phyloP scores from a whole-genome alignment of 176 grass and related monocot genomes.

The Raddia guianensis region DNA sequence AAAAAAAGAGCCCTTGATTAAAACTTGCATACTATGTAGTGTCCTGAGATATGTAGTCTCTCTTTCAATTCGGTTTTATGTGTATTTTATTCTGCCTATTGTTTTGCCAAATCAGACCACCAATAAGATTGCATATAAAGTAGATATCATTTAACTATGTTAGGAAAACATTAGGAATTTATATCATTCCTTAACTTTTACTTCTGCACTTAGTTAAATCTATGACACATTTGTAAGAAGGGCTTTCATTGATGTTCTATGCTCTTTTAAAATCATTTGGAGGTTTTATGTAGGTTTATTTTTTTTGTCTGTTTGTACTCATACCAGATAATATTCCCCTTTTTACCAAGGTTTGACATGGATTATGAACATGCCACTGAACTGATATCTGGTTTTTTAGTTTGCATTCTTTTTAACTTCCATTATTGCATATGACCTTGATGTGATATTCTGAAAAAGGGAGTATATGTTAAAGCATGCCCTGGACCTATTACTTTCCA shows the following conservation, averaged over 20 bases:
- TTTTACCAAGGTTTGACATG: neutral
- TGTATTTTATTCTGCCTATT: too few relatives aligned
- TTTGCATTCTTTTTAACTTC: too few relatives aligned
- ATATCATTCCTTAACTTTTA: neutral
- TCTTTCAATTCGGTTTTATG: too few relatives aligned
- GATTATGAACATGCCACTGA: constrained; percentile 13
- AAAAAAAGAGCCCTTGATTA: neutral
- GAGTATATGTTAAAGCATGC: constrained; percentile 22
- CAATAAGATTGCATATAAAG: neutral
- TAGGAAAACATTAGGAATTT: neutral
- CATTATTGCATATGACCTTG: neutral
- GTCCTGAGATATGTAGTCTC: too few relatives aligned
- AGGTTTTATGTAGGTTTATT: constrained; percentile 10
- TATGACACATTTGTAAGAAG: neutral
- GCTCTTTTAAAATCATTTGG: neutral
- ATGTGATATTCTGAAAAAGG: constrained; percentile 21
- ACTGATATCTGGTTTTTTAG: neutral
- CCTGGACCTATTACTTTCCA: neutral
- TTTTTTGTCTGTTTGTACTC: neutral
- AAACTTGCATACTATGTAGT: neutral
- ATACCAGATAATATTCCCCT: neutral
- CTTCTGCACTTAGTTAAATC: neutral
- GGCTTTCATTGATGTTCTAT: neutral
- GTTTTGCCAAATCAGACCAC: neutral
- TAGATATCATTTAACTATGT: neutral